Evolutionary conservation across 2,329 filamentous ascomycete species (phyloP), one percentile per base, ranked within the genome.

Genomic region (Aspergillus luchuensis): DNA sequence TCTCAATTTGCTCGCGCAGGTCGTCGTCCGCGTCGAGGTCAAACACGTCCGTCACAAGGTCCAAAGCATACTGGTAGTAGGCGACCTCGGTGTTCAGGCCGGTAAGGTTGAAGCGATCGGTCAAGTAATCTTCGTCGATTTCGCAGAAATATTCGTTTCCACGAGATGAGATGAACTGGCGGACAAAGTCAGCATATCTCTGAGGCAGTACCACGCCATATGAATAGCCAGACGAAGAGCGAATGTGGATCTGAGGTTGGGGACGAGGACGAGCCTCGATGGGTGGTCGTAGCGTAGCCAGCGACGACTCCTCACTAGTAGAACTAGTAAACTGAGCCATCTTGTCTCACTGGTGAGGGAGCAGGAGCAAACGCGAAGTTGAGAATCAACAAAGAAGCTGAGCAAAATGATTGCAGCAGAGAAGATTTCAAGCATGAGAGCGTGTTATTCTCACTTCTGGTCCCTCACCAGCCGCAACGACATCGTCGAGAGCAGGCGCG

Each of bases 111-210:
- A 99, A 99, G 54, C 95, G 89, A 77, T 99, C 95, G 55, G 93
- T 98, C 50, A 99, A 85, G 78, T 99, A 99, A 72, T 99, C 95
- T 77, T 99, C 95, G 78, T 99, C 95, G 72, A 99, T 98, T 76
- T 99, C 95, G 85, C 95, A 99, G 73, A 98, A 99, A 80, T 99
- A 99, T 77, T 99, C 95, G 79, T 99, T 98, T 67, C 95, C 95
- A 58, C 95, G 87, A 5, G 93, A 97, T 4, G 94, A 97, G 71
- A 98, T 97, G 78, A 99, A 99, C 95, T 99, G 74, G 25, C 15
- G 17, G 11, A 17, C 21, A 47, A 17, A 66, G 49, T 66, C 61
- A 67, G 63, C 23, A 17, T 48, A 50, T 1, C 25, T 57, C 57
- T 38, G 48, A 28, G 59, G 56, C 36, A 56, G 61, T 8, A 39